Base-by-base conservation (phyloP, 352 stramenopile species). In the Globisporangium spiculum region DNA sequence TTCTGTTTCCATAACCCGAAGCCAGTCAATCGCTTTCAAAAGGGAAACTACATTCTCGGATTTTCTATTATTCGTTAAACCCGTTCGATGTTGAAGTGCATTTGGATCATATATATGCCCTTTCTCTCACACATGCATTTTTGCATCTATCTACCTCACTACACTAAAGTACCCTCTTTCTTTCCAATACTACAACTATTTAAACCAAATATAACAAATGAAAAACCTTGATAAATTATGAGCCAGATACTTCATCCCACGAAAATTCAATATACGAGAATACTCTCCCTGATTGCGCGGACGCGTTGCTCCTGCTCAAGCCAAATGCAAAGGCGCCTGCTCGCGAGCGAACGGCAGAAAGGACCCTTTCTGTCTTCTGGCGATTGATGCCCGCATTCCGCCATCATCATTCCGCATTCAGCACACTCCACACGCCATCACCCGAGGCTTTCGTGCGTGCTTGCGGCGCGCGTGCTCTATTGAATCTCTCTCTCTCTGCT, bases 51-150 rank as follows among this genome's bases (percentile, higher is more conserved):
- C 12, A n/a, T 58, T 58, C 50, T 5, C 7, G n/a, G 54, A 18
- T 26, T 44, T 16, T 41, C 27, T 60, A 60, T 60, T 60, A 14
- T 60, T 60, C 54, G 26, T 41, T 26, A 41, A 60, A 41, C 24
- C 6, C 52, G 32, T 60, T 60, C 54, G 54, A 60, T 38, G 27
- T 60, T 60, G 54, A 60, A 60, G 54, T 41, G 54, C 3, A 4
- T 12, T 58, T 60, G 54, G 54, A 60, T 60, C 12, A 12, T 36
- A 18, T 36, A 18, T 46, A 0, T 46, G 38, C 38, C 4, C 18
- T 52, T 24, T 52, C 18, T 52, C 5, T 22, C 18, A 16, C 8
- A 6, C 44, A 12, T 9, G 5, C 18, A 32, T 46, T 46, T 3
- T 7, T 20, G 38, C 12, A 12, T 48, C 5, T 48, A 16, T 48